Evolutionary conservation across 768 basidiomycete genomes (phyloP).

Genomic region (Mycena alexandri): DNA sequence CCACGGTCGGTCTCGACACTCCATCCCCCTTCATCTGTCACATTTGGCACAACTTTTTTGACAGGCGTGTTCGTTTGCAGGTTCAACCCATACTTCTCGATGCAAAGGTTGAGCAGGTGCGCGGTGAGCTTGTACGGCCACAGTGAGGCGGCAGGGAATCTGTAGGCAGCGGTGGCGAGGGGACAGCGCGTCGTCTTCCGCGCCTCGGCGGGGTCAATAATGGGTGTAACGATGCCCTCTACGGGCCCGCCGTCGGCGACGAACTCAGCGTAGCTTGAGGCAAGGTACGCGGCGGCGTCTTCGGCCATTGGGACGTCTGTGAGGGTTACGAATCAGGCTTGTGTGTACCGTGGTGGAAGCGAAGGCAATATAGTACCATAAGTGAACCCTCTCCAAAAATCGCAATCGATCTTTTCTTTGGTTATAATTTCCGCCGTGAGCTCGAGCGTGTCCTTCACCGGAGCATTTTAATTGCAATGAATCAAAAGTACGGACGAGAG

Average conservation of each 20-base stretch:
- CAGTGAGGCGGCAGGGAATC: constrained; percentile 37
- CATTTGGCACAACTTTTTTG: constrained; percentile 11
- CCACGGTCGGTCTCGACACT: constrained; percentile 53
- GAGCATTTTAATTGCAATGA: neutral
- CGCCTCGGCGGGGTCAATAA: constrained; percentile 41
- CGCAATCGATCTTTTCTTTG: constrained; percentile 44
- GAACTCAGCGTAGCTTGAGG: constrained; percentile 40
- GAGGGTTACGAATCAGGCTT: too few species aligned
- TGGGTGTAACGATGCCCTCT: constrained; percentile 42
- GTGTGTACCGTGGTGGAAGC: too few species aligned
- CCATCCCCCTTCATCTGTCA: constrained; percentile 31
- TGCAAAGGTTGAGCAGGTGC: constrained; percentile 39
- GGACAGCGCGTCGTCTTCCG: constrained; percentile 30
- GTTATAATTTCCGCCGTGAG: constrained; percentile 37
- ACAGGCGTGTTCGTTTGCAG: constrained; percentile 47
- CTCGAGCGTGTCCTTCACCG: constrained; percentile 37
- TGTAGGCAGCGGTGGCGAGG: constrained; percentile 30
- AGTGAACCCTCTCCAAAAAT: constrained; percentile 42
- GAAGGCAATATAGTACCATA: constrained; percentile 34
- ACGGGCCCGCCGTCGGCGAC: constrained; percentile 46
- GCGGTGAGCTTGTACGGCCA: constrained; percentile 42
- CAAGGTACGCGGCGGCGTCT: constrained; percentile 39
- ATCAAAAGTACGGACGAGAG: neutral
- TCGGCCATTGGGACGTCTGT: constrained; percentile 38
- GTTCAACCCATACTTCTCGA: constrained; percentile 41